Evolutionary conservation across 306 rosid genomes (phyloP).

Genomic region (Sophora flavescens): DNA sequence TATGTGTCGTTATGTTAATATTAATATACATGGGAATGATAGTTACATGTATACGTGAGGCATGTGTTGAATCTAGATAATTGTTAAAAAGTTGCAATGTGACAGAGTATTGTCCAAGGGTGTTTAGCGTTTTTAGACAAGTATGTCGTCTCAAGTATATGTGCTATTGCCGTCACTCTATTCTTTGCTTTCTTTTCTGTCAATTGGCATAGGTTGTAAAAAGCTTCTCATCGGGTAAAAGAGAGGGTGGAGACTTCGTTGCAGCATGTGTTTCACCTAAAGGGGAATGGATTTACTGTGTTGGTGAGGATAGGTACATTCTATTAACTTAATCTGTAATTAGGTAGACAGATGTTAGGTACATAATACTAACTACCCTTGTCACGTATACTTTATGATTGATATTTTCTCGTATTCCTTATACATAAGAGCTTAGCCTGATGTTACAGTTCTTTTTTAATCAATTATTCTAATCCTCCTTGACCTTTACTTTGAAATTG

Average conservation of each 20-base stretch:
- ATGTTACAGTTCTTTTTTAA: conserved; percentile 7
- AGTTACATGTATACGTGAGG: background rate
- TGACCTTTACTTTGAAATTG: conserved; percentile 13
- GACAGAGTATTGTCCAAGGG: conserved; percentile 14
- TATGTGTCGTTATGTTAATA: background rate
- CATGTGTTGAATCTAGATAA: conserved; percentile 1
- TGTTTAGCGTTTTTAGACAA: background rate
- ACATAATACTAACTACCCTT: background rate
- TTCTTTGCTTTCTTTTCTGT: conserved; percentile 27
- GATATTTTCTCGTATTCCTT: conserved; percentile 19
- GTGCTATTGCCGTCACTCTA: conserved; percentile 20
- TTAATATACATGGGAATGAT: background rate
- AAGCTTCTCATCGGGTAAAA: conserved; percentile 99
- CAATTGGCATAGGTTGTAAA: conserved; percentile 78
- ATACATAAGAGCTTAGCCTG: background rate
- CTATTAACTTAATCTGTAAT: conserved; percentile 2
- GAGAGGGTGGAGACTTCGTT: conserved; percentile 97
- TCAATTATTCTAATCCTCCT: conserved; percentile 10
- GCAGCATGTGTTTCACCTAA: conserved; percentile 96
- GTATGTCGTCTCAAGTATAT: background rate
- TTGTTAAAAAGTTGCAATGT: conserved; percentile 1
- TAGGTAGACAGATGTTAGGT: conserved; percentile 20
- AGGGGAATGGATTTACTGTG: conserved; percentile 99
- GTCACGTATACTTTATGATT: background rate
- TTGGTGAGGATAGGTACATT: conserved; percentile 92